Conservation (phyloP, 192 early-diverging fungal species). For the Rhizoclosmatium sp. region DNA sequence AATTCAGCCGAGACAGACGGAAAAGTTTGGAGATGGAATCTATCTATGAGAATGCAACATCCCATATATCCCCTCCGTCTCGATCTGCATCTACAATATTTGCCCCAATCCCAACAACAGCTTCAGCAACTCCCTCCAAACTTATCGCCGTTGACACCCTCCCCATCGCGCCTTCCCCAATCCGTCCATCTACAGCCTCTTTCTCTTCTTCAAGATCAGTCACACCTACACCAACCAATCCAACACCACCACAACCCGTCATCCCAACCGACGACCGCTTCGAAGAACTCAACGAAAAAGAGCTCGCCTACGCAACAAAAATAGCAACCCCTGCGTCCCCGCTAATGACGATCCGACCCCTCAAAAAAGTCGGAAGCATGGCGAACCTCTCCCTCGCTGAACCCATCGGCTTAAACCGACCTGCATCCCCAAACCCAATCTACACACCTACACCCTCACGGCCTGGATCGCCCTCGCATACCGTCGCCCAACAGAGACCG, state of each 20-base stretch:
- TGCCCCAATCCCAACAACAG: not conserved
- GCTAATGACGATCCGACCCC: not conserved
- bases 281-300: constrained; percentile 2
- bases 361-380: constrained; percentile 9
- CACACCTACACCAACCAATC: not conserved
- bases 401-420: not conserved
- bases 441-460: not conserved
- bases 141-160: not conserved
- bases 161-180: not conserved
- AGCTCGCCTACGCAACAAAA: not conserved
- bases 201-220: not conserved
- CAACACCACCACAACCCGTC: not conserved
- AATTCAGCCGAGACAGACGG: not conserved
- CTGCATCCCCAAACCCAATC: not conserved
- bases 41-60: not conserved
- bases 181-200: no score
- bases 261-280: constrained; percentile 8
- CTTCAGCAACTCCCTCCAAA: not conserved
- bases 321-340: constrained; percentile 2
- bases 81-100: not conserved
- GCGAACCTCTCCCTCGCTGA: not conserved
- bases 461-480: no score
- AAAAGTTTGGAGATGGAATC: not conserved
- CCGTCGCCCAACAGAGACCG: no score
- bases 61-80: not conserved